A percentile compares a stretch with the other conserved stretches of the same genome.
Conservation (phyloP, 169 alveolate genomes). For the Eimeria necatrix region DNA sequence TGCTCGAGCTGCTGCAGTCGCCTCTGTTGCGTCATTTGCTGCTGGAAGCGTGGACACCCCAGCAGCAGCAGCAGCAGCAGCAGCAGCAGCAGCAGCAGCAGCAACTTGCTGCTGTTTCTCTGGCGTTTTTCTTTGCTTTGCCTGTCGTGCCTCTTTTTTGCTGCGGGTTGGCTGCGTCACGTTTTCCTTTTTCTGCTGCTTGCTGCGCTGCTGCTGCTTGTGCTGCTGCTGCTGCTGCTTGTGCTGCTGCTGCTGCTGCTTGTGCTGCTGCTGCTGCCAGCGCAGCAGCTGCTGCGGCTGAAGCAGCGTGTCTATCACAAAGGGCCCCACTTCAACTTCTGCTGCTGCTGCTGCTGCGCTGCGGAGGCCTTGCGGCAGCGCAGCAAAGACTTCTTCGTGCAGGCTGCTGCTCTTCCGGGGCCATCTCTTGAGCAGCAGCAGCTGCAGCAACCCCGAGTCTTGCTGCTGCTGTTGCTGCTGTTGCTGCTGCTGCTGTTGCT, state of each 20-base stretch:
- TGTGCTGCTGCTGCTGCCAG: constrained; percentile 65
- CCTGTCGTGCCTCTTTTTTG: background rate
- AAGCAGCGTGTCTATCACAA: constrained; percentile 15
- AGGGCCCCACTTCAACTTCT: constrained; percentile 28
- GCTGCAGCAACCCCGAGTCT: background rate
- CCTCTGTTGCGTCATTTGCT: background rate
- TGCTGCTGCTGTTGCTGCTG: constrained; percentile 4
- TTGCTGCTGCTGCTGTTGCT: background rate
- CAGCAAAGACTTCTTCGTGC: constrained; percentile 26
- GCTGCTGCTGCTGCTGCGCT: background rate
- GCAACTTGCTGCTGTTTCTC: background rate
- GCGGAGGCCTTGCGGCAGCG: background rate
- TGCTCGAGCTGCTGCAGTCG: background rate
- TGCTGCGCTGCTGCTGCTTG: background rate
- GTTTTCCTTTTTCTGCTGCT: background rate
- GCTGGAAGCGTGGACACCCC: background rate
- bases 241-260: constrained; percentile 1
- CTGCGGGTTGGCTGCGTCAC: background rate
- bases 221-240: background rate
- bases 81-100: constrained; percentile 57
- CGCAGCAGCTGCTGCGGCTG: constrained; percentile 33
- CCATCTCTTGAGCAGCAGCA: constrained; percentile 33
- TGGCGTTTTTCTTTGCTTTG: background rate
- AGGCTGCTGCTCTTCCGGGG: constrained; percentile 55
- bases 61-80: constrained; percentile 34